phyloP scores from a whole-genome alignment of 805 yeast species.

The Cyberlindnera galapagoensis region DNA sequence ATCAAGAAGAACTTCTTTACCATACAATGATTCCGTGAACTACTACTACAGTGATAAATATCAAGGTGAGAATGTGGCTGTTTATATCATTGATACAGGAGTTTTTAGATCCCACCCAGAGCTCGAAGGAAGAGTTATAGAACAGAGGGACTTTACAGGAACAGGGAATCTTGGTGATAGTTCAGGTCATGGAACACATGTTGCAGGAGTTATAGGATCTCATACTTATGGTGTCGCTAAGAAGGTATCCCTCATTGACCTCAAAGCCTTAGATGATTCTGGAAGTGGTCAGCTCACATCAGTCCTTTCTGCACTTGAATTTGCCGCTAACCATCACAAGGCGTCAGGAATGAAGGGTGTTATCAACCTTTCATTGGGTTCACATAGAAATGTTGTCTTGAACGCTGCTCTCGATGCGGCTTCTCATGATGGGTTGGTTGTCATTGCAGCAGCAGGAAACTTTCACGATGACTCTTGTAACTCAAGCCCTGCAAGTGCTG shows the following conservation, averaged over 20 bases:
- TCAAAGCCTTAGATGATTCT: constrained; percentile 60
- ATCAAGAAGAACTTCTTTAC: constrained; percentile 40
- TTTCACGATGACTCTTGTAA: constrained; percentile 69
- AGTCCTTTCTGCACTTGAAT: constrained; percentile 61
- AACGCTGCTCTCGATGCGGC: constrained; percentile 78
- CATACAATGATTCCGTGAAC: constrained; percentile 26
- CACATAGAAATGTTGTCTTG: constrained; percentile 56
- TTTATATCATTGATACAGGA: constrained; percentile 84
- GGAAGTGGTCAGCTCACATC: constrained; percentile 72
- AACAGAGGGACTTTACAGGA: constrained; percentile 56
- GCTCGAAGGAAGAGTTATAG: constrained; percentile 51
- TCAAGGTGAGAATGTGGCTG: constrained; percentile 57
- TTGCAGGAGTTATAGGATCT: constrained; percentile 85
- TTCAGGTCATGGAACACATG: constrained; percentile 92
- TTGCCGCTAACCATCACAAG: constrained; percentile 52
- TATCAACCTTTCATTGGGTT: constrained; percentile 78
- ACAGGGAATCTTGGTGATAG: constrained; percentile 56
- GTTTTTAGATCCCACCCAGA: constrained; percentile 56
- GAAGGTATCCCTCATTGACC: constrained; percentile 53
- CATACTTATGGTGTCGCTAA: constrained; percentile 80
- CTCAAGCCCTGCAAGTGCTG: constrained; percentile 82
- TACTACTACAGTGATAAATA: constrained; percentile 42
- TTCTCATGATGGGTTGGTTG: constrained; percentile 57
- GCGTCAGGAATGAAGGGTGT: constrained; percentile 41
- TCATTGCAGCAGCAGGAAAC: constrained; percentile 88